These are phyloP conservation scores for Cladosporium sphaerospermum DNA, from an alignment of 2,329 filamentous ascomycete species.

Conservation along the genomic window DNA sequence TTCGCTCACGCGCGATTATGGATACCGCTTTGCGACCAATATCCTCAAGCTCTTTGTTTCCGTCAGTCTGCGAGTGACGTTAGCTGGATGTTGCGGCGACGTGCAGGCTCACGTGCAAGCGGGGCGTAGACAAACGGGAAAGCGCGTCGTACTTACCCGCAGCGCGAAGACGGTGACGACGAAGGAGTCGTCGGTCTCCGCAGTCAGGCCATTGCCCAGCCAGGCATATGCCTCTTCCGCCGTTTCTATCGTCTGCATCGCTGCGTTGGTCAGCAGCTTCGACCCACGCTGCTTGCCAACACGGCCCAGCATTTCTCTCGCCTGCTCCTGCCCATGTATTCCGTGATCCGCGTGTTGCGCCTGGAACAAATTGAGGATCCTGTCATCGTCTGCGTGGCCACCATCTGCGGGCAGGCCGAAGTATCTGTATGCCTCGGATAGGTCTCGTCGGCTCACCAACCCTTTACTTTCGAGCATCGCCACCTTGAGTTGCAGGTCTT, in stretches of 20 bases:
- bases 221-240: slow-evolving; percentile 58
- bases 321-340: slow-evolving; percentile 48
- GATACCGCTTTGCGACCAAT: slow-evolving; percentile 50
- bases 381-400: slow-evolving; percentile 47
- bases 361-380: slow-evolving; percentile 57
- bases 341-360: slow-evolving; percentile 52
- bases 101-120: neutral
- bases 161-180: slow-evolving; percentile 51
- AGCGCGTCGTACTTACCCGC: slow-evolving; percentile 40
- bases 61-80: slow-evolving; percentile 38
- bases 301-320: slow-evolving; percentile 51
- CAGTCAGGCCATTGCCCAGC: slow-evolving; percentile 46
- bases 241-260: slow-evolving; percentile 53
- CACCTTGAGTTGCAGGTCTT: slow-evolving; percentile 52
- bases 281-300: slow-evolving; percentile 56
- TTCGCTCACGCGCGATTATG: slow-evolving; percentile 53
- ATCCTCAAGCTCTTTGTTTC: slow-evolving; percentile 45
- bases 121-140: neutral
- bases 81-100: neutral
- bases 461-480: slow-evolving; percentile 54
- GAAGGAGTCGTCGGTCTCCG: slow-evolving; percentile 48
- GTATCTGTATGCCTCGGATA: slow-evolving; percentile 52
- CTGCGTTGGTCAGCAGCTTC: slow-evolving; percentile 51
- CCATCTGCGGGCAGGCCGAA: slow-evolving; percentile 49
- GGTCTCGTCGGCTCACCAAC: slow-evolving; percentile 50